Evolutionary conservation across 495 filamentous ascomycete genomes (phyloP).

Genomic region (Penicillium bovifimosum): DNA sequence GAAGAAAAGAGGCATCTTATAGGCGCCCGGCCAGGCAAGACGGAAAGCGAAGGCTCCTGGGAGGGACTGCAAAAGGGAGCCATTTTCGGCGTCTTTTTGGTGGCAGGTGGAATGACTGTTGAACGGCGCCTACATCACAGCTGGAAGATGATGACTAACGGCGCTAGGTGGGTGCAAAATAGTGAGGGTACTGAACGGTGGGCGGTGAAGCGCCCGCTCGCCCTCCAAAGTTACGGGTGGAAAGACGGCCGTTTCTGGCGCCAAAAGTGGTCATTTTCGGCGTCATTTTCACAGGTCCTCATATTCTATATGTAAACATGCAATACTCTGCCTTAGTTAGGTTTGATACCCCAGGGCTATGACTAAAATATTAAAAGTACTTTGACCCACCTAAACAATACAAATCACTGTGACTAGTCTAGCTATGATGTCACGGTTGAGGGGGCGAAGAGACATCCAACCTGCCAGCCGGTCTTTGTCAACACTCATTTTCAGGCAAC

Average conservation of each 20-base stretch:
- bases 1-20: slow-evolving; percentile 3
- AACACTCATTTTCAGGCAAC: no score
- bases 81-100: slow-evolving; percentile 16
- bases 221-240: background rate
- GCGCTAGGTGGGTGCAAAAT: background rate
- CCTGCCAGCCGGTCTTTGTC: no score
- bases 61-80: slow-evolving; percentile 7
- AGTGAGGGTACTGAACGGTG: background rate
- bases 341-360: no score
- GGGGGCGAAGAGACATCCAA: no score
- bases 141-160: background rate
- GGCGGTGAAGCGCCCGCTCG: background rate
- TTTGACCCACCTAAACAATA: no score
- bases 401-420: no score
- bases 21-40: slow-evolving; percentile 3
- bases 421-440: no score
- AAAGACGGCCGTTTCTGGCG: background rate
- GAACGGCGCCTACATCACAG: background rate
- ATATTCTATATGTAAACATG: background rate
- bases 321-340: no score
- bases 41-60: slow-evolving; percentile 5
- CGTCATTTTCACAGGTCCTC: background rate
- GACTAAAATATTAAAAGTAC: no score
- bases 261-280: background rate
- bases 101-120: slow-evolving; percentile 1